Percentiles rank a stretch among this genome's conserved stretches.
These are phyloP conservation scores for Macaranga tanarius DNA, from an alignment of 441 rosid species.

Conservation along the genomic window DNA sequence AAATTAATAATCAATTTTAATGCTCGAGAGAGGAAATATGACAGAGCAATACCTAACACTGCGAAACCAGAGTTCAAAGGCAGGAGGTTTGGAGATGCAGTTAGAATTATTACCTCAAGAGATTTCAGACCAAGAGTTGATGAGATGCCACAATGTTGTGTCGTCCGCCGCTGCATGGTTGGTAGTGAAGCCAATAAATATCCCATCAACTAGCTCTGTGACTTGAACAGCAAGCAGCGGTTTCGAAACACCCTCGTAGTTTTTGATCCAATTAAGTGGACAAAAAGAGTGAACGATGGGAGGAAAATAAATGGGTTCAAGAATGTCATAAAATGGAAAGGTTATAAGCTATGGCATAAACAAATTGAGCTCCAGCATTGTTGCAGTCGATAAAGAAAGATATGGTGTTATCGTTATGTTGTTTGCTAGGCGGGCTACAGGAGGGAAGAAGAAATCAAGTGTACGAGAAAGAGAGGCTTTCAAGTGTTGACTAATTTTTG, in stretches of 20 bases:
- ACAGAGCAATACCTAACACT: not conserved
- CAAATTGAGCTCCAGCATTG: conserved; percentile 28
- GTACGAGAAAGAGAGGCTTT: conserved; percentile 13
- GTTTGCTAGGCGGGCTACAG: conserved; percentile 26
- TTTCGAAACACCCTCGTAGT: conserved; percentile 4
- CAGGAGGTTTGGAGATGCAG: conserved; percentile 8
- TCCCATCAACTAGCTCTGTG: conserved; percentile 24
- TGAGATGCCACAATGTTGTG: conserved; percentile 29
- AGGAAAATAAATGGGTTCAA: conserved; percentile 20
- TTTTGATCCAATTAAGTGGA: conserved; percentile 1
- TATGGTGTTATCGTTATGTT: not conserved
- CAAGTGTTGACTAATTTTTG: not conserved
- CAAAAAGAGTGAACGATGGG: conserved; percentile 21
- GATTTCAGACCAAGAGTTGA: conserved; percentile 5
- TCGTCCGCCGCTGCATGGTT: conserved; percentile 43
- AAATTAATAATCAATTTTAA: not conserved
- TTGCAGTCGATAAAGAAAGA: conserved; percentile 25
- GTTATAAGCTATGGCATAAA: conserved; percentile 23
- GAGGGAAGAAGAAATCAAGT: conserved; percentile 12
- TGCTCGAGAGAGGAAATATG: not conserved
- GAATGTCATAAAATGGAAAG: conserved; percentile 11
- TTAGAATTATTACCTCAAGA: not conserved
- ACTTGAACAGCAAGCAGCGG: conserved; percentile 26
- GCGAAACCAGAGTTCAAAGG: conserved; percentile 10
- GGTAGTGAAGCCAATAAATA: conserved; percentile 29